Conservation (phyloP, 495 filamentous ascomycete genomes). For the Astrothelium macrocarpum region DNA sequence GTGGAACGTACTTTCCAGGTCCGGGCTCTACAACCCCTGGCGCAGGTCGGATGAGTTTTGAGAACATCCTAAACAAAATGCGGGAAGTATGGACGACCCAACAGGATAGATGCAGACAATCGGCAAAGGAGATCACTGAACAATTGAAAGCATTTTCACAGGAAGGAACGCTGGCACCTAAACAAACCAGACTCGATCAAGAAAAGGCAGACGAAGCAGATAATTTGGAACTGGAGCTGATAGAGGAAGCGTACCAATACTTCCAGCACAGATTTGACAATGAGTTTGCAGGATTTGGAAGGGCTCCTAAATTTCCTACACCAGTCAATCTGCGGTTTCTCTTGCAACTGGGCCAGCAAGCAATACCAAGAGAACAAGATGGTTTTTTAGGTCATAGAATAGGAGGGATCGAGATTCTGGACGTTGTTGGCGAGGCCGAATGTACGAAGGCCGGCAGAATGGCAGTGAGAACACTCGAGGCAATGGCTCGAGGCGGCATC, state of each 20-base stretch:
- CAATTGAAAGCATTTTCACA: constrained; percentile 79
- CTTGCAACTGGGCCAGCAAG: constrained; percentile 53
- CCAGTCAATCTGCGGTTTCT: constrained; percentile 77
- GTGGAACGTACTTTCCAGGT: constrained; percentile 94
- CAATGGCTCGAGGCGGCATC: constrained; percentile 79
- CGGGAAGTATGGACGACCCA: constrained; percentile 75
- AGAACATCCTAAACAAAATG: constrained; percentile 75
- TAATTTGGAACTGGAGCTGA: constrained; percentile 73
- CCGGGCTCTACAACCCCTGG: constrained; percentile 43
- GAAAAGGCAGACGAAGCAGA: constrained; percentile 31
- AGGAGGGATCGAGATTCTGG: constrained; percentile 62
- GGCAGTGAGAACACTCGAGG: constrained; percentile 69
- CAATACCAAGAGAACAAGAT: background rate
- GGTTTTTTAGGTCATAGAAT: background rate
- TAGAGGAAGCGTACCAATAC: constrained; percentile 81
- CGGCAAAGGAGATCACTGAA: constrained; percentile 69
- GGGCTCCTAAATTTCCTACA: constrained; percentile 83
- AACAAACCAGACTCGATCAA: constrained; percentile 43
- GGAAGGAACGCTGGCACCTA: constrained; percentile 62
- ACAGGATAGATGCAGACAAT: constrained; percentile 65
- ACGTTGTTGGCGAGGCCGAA: constrained; percentile 78
- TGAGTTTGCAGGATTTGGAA: constrained; percentile 67
- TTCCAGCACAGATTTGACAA: constrained; percentile 72
- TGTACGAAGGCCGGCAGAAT: constrained; percentile 66
- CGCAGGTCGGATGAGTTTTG: constrained; percentile 57